Base-by-base conservation (phyloP, 108 stramenopile species). In the Asterionellopsis glacialis region DNA sequence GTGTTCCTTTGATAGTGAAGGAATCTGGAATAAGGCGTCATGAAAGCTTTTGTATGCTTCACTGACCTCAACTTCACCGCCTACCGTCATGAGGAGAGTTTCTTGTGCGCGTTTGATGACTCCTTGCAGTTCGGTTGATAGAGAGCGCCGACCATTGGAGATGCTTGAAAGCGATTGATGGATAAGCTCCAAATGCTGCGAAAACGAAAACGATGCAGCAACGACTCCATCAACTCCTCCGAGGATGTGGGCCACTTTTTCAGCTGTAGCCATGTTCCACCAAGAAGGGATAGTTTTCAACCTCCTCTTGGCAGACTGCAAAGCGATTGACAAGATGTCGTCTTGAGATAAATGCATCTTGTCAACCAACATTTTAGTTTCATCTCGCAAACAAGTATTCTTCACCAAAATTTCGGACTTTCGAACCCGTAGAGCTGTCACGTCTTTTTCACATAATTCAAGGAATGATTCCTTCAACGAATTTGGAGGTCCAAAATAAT, bases 31-130 rank as follows among this genome's bases (percentile, higher is more conserved):
- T 11, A 93, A 67, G 12, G 88, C 87, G 19, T 88, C 81, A 57
- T 90, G 86, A 55, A 93, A 85, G 57, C 74, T 80, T 43, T 75
- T 70, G 59, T 86, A 88, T 0, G 85, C 71, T 44, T 88, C 83
- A 13, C 65, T 75, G 5, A 77, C 82, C 60, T 87, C 86, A 45
- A 81, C 58, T 48, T 88, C 87, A 40, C 78, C 74, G 1, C 76
- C 83, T 16, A 90, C 92, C 9, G 84, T 83, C 5, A 72, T 61
- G 10, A 93, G 59, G 1, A 93, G 77, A 16, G 70, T 69, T 50
- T 73, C 68, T 51, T 93, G 86, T 10, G 88, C 75, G 15, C 73
- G 59, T 49, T 90, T 74, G 42, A 93, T 71, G 26, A 88, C 68
- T 11, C 53, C 49, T 43, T 67, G 65, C 22, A 93, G 57, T 21